Evolutionary conservation across 1,284 basidiomycete genomes (phyloP).

Genomic region (Phaffia rhodozyma): DNA sequence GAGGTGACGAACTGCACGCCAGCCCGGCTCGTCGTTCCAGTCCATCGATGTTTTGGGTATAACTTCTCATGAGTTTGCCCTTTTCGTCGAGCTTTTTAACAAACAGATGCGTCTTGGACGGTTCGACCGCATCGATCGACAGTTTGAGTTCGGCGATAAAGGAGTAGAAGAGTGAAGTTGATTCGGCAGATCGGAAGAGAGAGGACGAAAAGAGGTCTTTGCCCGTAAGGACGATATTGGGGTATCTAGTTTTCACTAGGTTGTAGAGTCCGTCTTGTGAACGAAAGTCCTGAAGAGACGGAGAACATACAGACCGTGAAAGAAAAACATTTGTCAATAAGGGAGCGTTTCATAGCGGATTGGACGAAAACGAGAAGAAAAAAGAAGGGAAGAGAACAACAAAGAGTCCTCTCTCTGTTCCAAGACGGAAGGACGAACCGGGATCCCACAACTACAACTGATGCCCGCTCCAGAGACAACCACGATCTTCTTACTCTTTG

Average conservation of each 20-base stretch:
- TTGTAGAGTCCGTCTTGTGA: constrained; percentile 78
- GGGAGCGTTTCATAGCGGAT: not conserved
- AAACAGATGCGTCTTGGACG: constrained; percentile 77
- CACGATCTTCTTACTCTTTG: constrained; percentile 69
- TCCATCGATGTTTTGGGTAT: constrained; percentile 94
- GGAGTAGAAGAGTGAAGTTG: constrained; percentile 80
- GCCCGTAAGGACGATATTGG: constrained; percentile 69
- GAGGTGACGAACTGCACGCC: constrained; percentile 41
- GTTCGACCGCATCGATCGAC: constrained; percentile 64
- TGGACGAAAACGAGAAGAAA: constrained; percentile 4
- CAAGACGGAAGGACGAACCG: constrained; percentile 44
- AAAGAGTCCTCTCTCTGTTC: not conserved
- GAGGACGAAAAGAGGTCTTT: constrained; percentile 81
- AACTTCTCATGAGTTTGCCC: constrained; percentile 72
- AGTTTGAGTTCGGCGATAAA: constrained; percentile 83
- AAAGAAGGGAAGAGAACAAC: not conserved
- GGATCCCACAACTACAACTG: constrained; percentile 83
- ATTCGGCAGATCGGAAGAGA: constrained; percentile 64
- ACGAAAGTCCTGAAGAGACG: constrained; percentile 59
- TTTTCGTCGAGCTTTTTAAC: constrained; percentile 71
- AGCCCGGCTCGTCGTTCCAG: constrained; percentile 73
- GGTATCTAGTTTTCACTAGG: constrained; percentile 71
- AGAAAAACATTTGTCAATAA: not conserved
- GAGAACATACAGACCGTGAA: not conserved
- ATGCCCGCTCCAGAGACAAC: constrained; percentile 85